These are phyloP conservation scores for Jatropha curcas DNA, from an alignment of 345 rosid genomes.

Conservation along the genomic window DNA sequence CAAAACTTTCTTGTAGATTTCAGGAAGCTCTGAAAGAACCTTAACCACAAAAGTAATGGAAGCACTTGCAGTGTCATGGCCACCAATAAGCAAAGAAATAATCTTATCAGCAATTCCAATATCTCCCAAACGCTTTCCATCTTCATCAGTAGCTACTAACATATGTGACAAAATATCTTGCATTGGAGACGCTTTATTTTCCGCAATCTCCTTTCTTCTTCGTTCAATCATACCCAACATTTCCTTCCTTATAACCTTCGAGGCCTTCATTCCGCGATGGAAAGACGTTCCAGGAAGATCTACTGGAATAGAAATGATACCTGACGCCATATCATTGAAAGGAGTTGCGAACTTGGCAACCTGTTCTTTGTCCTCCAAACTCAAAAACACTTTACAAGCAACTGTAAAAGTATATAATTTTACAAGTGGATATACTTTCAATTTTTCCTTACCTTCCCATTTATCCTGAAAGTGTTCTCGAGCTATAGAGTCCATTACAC, in stretches of 20 bases:
- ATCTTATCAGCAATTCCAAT: constrained; percentile 15
- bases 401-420: constrained; percentile 23
- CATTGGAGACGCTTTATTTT: constrained; percentile 5
- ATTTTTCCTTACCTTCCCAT: constrained; percentile 20
- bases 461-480: constrained; percentile 14
- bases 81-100: constrained; percentile 23
- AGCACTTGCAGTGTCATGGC: constrained; percentile 29
- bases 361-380: constrained; percentile 16
- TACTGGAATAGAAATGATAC: constrained; percentile 23
- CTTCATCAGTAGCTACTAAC: constrained; percentile 18
- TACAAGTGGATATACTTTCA: constrained; percentile 21
- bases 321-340: constrained; percentile 22
- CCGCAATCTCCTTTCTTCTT: constrained; percentile 18
- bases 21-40: constrained; percentile 25
- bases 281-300: constrained; percentile 28
- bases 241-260: constrained; percentile 15
- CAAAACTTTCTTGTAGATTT: constrained; percentile 11
- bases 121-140: constrained; percentile 16
- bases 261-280: constrained; percentile 15
- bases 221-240: constrained; percentile 17
- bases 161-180: constrained; percentile 22
- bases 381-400: constrained; percentile 24
- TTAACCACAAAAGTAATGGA: constrained; percentile 24
- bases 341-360: constrained; percentile 8
- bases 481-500: constrained; percentile 22